Base-by-base conservation (phyloP, 305 asterid genomes). In the Rubia tinctorum region DNA sequence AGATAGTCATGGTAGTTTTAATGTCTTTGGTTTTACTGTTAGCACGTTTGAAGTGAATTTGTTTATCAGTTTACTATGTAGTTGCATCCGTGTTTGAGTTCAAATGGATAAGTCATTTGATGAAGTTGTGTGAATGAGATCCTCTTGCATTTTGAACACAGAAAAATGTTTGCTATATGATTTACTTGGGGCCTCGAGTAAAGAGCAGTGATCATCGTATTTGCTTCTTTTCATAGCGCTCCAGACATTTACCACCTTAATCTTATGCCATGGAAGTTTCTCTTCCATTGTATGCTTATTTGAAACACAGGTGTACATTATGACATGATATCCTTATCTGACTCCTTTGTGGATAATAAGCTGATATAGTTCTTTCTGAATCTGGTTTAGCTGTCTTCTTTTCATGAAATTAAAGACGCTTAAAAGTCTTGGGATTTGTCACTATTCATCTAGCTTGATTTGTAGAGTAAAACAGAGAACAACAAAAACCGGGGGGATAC, bases 171-270 rank as follows among this genome's bases (percentile, higher is more conserved):
- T 39, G 27, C 39, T 15, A 44, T 37, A 40, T 37, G 25, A 15
- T n/a, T 39, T 9, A 10, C 10, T 55, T 18, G 60, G 60, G 60
- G 60, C 25, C 22, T 53, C 25, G 60, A 53, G 60, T 18, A 18
- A 18, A 53, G 23, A 53, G 60, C 85, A 71, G 65, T 56, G 83
- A 71, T 71, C 81, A 37, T 15, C 55, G 56, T 15, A 73, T 77
- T 70, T 34, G 83, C 71, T 34, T 81, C 85, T 78, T 83, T 83
- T 83, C 83, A 78, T 76, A 78, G 73, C 64, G 77, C 78, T 83
- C 80, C 83, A 47, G 34, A 83, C 51, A 81, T 63, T 34, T 34
- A 72, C 61, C 42, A 80, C 82, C 78, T 76, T 59, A 68, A 27
- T 27, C 59, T 56, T 43, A 40, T 65, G 74, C 67, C 15, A 56